Evolutionary conservation across 2,329 filamentous ascomycete genomes (phyloP), one percentile per base, ranked within the genome.

Genomic region (Chaetothyriales sp.): DNA sequence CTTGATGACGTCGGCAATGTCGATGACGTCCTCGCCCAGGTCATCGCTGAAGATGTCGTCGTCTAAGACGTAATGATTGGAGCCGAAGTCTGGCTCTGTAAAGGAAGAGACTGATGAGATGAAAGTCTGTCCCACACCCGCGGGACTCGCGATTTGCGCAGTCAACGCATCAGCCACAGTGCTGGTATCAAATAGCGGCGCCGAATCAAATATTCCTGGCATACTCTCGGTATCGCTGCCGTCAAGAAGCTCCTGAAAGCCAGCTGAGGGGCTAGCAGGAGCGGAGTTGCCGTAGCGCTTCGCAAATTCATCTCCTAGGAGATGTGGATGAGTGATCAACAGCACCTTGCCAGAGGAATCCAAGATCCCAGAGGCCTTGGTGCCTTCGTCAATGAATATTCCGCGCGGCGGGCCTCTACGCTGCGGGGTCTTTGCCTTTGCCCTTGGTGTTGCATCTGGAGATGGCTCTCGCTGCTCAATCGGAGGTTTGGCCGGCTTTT

Each of bases 1-100:
- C 49, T 81, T 76, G 58, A 89, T 79, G 56, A 90, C 85, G 63
- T 89, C 84, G 49, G 84, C 79, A 9, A 89, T 73, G 55, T 82
- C 78, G 52, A 72, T 67, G 15, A 85, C 69, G 51, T 74, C 73
- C 60, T 78, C 73, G 58, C 85, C 82, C 22, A 77, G 81, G 19
- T 85, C 81, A 47, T 84, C 82, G 18, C 77, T 76, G 15, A 80
- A 78, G 20, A 77, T 73, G 45, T 80, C 76, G 70, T 77, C 76
- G 70, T 77, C 59, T 69, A 77, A 75, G 50, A 77, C 75, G 55
- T 85, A 81, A 10, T 78, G 66, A 44, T 70, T 69, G 53, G 77
- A 69, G 51, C 69, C 76, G 9, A 49, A 51, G 48, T 56, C 56
- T 20, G 7, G 29, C 15, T 9, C 10, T 15, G 33, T 5, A 40